Evolutionary conservation across 164 flowering plant species (phyloP), one percentile per base, ranked within the genome.

Genomic region (Vitis riparia): DNA sequence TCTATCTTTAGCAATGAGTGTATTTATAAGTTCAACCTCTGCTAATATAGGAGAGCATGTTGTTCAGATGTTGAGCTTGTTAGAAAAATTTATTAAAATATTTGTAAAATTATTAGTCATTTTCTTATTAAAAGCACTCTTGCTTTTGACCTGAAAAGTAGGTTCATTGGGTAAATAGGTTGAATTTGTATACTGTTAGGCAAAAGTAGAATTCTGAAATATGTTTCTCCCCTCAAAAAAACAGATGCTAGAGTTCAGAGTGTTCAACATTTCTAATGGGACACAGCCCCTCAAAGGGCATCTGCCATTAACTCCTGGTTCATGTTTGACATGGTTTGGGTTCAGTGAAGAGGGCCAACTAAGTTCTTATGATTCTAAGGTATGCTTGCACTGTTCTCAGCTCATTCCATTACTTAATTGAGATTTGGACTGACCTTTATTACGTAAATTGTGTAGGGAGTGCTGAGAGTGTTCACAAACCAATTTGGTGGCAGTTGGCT

Each of bases 341-440:
- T 96, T 89, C 80, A 91, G 93, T 77, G 98, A 92, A 78, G 98
- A 91, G 79, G 99, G 99, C 47, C 87, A 80, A 69, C 79, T 96
- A 68, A 81, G 97, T 77, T 88, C 89, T 47, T 96, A 84, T 82
- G 99, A 96, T 84, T 93, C 99, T 27, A 91, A 92, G 99, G 99
- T 96, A 62, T 69, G 68, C 17, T 49, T 0, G 49, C 59, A 50
- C n/a, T 63, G 13, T 50, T 66, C 32, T 58, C 32, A 23, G 32
- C 23, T 66, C 50, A 62, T 48, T 32, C 51, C 51, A 51, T 10
- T 66, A 44, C 62, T 44, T 7, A 14, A 2, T 52, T 62, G 15
- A 62, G 62, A 47, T 37, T 67, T 64, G 16, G 75, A 57, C 68
- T 80, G 51, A 74, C 44, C 7, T 37, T 37, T 37, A 11, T 71